phyloP scores from a whole-genome alignment of 164 flowering plant species.

The Umbilicus rupestris region DNA sequence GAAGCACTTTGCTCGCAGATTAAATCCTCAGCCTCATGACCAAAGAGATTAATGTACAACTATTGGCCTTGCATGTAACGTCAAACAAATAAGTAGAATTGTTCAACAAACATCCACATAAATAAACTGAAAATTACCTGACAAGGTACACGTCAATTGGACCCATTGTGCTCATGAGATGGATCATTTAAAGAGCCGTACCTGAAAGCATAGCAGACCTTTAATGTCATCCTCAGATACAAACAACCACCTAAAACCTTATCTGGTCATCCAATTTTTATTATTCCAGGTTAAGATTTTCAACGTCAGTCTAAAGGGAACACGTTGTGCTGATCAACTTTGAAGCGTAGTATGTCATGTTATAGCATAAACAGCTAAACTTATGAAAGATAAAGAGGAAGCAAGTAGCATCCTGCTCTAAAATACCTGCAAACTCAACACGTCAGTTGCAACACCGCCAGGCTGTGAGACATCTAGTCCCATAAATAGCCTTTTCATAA shows the following conservation, averaged over 20 bases:
- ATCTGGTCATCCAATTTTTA: slow-evolving; percentile 57
- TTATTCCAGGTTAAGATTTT: slow-evolving; percentile 63
- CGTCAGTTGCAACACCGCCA: slow-evolving; percentile 45
- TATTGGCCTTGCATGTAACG: not conserved
- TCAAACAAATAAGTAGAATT: too few species aligned
- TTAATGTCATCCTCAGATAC: slow-evolving; percentile 93
- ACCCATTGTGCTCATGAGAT: slow-evolving; percentile 70
- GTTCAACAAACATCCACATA: too few species aligned
- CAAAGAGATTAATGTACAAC: too few species aligned
- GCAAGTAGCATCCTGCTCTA: not conserved
- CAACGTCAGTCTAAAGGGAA: slow-evolving; percentile 55
- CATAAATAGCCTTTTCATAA: slow-evolving; percentile 17
- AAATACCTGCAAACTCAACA: slow-evolving; percentile 52
- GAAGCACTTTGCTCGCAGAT: too few species aligned
- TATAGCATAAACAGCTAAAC: not conserved
- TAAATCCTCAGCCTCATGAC: too few species aligned
- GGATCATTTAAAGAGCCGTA: slow-evolving; percentile 12
- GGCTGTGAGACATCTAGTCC: slow-evolving; percentile 59
- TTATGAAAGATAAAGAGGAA: slow-evolving; percentile 2
- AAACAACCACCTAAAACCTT: slow-evolving; percentile 87
- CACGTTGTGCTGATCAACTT: too few species aligned
- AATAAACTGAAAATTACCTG: slow-evolving; percentile 37
- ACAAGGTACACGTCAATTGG: slow-evolving; percentile 94
- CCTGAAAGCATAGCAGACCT: slow-evolving; percentile 84
- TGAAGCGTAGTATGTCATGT: too few species aligned